These are phyloP conservation scores for Colletotrichum sp. DNA, from an alignment of 2,329 filamentous ascomycete genomes.

Conservation along the genomic window DNA sequence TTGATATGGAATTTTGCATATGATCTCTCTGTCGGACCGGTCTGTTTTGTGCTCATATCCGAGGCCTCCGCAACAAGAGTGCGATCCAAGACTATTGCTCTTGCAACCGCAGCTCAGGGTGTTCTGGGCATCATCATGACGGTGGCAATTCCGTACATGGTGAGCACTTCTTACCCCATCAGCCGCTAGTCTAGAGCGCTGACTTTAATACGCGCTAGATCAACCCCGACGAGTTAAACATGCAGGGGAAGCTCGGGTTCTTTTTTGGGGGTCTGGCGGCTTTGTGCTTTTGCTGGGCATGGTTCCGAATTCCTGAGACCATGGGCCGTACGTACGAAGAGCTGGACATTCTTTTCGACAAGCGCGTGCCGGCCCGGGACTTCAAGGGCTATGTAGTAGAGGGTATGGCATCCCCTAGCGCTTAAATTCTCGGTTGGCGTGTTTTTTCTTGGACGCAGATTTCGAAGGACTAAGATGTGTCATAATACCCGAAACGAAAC, in stretches of 20 bases:
- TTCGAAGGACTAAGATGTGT: not conserved
- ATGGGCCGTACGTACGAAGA: constrained; percentile 29
- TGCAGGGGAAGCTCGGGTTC: constrained; percentile 37
- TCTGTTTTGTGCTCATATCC: constrained; percentile 56
- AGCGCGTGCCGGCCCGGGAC: constrained; percentile 30
- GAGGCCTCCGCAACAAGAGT: constrained; percentile 51
- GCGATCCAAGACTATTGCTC: constrained; percentile 48
- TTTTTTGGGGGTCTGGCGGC: constrained; percentile 25
- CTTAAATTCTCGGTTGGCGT: not conserved
- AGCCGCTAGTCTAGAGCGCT: not conserved
- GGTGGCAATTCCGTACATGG: constrained; percentile 31
- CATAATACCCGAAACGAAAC: not conserved
- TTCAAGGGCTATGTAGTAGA: constrained; percentile 43
- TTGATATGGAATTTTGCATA: constrained; percentile 44
- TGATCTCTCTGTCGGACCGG: constrained; percentile 40
- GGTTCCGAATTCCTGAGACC: constrained; percentile 29
- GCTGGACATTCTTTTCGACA: constrained; percentile 36
- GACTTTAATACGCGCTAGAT: constrained; percentile 10
- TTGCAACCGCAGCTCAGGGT: constrained; percentile 47
- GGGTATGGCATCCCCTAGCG: not conserved
- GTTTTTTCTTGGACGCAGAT: not conserved
- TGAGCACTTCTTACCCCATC: not conserved
- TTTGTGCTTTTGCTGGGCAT: constrained; percentile 28
- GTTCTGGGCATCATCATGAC: constrained; percentile 39
- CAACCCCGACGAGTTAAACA: constrained; percentile 34